Evolutionary conservation across 108 stramenopile genomes (phyloP).

Genomic region (Craspedostauros australis): DNA sequence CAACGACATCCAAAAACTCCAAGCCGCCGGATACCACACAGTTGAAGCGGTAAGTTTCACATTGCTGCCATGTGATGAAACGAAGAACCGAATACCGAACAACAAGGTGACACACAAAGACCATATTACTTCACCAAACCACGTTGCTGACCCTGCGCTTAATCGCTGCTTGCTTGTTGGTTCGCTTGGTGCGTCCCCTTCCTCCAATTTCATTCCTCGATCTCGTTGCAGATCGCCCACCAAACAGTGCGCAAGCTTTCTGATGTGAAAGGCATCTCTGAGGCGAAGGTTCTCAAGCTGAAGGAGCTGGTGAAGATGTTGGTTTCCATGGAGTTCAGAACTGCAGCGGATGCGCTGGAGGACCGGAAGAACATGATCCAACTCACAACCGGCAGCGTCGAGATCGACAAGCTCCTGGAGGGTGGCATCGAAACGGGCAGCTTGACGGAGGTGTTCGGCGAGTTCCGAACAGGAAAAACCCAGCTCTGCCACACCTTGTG

Average conservation of each 20-base stretch:
- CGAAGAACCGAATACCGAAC: background rate
- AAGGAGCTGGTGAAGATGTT: conserved; percentile 92
- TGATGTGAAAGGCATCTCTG: conserved; percentile 96
- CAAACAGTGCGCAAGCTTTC: conserved; percentile 89
- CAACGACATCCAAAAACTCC: conserved; percentile 93
- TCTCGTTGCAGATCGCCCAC: conserved; percentile 82
- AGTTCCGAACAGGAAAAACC: conserved; percentile 97
- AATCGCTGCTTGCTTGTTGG: background rate
- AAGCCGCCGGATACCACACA: conserved; percentile 95
- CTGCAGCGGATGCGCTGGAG: conserved; percentile 90
- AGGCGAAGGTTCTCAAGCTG: conserved; percentile 93
- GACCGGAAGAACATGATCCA: conserved; percentile 79
- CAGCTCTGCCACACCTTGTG: conserved; percentile 99
- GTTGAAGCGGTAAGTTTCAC: conserved; percentile 77
- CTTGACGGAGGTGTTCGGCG: conserved; percentile 98
- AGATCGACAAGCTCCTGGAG: conserved; percentile 93
- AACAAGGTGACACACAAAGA: no score
- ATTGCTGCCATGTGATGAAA: background rate
- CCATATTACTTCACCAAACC: no score
- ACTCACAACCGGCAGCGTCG: conserved; percentile 93
- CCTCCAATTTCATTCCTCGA: conserved; percentile 1
- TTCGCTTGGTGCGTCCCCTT: background rate
- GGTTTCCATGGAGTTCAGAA: conserved; percentile 96
- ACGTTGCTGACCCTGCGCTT: background rate
- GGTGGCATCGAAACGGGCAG: conserved; percentile 99